These are phyloP conservation scores for Fusarium compactum DNA, from an alignment of 2,329 filamentous ascomycete species.

Conservation along the genomic window DNA sequence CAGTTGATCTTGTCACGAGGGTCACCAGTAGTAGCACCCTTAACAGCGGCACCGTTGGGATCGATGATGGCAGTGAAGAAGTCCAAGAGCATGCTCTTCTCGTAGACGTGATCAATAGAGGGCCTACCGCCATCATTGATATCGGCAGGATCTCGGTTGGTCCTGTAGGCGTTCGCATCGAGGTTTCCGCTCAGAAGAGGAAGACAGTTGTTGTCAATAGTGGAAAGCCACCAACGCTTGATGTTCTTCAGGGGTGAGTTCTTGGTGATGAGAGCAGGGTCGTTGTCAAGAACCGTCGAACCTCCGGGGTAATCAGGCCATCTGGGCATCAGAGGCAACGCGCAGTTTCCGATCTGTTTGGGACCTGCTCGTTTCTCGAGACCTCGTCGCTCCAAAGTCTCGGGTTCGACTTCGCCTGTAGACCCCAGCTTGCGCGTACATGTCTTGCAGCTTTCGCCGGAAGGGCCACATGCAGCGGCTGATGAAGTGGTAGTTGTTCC, in stretches of 20 bases:
- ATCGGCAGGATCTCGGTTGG: no score
- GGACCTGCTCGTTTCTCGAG: background rate
- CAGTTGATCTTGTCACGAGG: slow-evolving; percentile 13
- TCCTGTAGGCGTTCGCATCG: background rate
- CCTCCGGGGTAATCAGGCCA: no score
- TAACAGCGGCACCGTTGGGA: background rate
- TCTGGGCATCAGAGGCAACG: no score
- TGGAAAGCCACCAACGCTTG: background rate
- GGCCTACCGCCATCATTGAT: no score
- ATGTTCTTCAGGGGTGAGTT: background rate
- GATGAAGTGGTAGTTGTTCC: slow-evolving; percentile 16
- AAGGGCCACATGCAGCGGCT: background rate
- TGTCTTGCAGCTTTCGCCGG: background rate
- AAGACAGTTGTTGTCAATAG: background rate
- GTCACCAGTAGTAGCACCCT: background rate
- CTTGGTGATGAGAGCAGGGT: no score
- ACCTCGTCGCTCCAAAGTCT: background rate
- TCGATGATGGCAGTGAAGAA: slow-evolving; percentile 12
- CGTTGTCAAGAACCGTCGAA: no score
- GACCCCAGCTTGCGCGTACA: background rate
- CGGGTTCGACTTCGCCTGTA: background rate
- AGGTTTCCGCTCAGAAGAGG: background rate
- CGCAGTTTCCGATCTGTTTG: no score
- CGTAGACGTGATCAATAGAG: slow-evolving; percentile 24
- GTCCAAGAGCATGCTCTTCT: slow-evolving; percentile 28